Base-by-base conservation (phyloP, 2,329 filamentous ascomycete species). In the Fusarium sororula region DNA sequence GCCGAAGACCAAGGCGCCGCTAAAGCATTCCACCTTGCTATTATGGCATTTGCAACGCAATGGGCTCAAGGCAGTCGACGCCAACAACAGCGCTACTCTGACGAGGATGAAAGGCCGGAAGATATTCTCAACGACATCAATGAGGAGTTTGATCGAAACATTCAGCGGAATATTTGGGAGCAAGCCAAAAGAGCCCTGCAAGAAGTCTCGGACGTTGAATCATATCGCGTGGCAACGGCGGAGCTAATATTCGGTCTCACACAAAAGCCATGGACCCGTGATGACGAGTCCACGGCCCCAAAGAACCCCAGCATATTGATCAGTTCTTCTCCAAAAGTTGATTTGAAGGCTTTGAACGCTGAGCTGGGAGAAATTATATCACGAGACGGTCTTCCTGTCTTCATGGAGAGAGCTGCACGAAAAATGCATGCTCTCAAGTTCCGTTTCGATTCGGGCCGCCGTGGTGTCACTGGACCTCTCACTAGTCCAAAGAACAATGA, bases 201-300 rank as follows among this genome's bases (percentile, higher is more conserved):
- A 14, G 80, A 83, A 1, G 80, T 80, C 4, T 58, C 79, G 1
- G 78, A 81, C 18, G 58, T 84, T 9, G 81, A 84, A 45, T 83
- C 81, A 4, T 84, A 81, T 61, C 78, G 80, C 22, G 78, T 84
- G 6, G 82, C 79, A 0, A 83, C 81, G 35, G 82, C 83, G 1
- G 82, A 84, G 62, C 45, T 84, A 11, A 79, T 84, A 24, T 83
- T 84, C 59, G 79, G 82, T 6, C 42, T 84, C 18, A 81, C 82
- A 1, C 82, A 84, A 63, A 80, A 80, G 63, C 76, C 81, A 4
- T 78, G 75, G 62, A 55, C 60, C 15, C 55, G 37, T 17, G 69
- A 77, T 6, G 74, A 77, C 17, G 62, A 72, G 6, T 35, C 67
- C 3, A 22, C 6, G 17, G 41, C 37, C 26, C 17, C 17, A 3